A percentile compares a stretch with the other conserved stretches of the same genome.
Evolutionary conservation across 169 alveolate genomes (phyloP).

Genomic region (Toxoplasma gondii): DNA sequence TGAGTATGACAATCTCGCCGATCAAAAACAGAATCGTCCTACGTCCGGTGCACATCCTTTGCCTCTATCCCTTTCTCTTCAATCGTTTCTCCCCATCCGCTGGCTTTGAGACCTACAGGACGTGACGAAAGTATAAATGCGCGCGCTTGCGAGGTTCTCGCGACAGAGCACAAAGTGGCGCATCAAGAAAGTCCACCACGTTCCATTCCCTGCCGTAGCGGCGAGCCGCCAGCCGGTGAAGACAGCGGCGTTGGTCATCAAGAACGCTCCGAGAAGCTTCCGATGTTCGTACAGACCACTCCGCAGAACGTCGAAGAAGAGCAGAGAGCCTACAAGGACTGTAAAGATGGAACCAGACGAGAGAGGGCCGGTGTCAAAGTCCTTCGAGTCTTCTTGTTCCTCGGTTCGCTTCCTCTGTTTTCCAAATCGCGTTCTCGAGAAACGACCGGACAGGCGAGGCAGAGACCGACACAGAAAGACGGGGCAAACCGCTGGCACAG

Average conservation of each 20-base stretch:
- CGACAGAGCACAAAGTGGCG: background rate
- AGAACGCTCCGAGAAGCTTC: background rate
- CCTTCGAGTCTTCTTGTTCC: background rate
- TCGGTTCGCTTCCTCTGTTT: background rate
- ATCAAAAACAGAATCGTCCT: too few relatives aligned
- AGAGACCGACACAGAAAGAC: background rate
- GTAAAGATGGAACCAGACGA: background rate
- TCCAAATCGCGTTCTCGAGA: background rate
- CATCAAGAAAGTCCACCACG: background rate
- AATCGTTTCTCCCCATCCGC: too few relatives aligned
- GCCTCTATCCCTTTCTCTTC: too few relatives aligned
- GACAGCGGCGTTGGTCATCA: conserved; percentile 7
- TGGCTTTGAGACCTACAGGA: background rate
- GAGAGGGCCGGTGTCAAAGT: background rate
- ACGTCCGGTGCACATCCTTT: too few relatives aligned
- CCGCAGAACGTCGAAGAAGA: background rate
- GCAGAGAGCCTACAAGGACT: background rate
- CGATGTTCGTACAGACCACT: conserved; percentile 12
- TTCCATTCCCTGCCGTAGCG: background rate
- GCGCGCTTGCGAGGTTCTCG: background rate
- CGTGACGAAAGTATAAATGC: background rate
- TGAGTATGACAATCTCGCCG: too few relatives aligned
- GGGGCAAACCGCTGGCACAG: background rate
- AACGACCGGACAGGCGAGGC: background rate
- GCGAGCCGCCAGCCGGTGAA: conserved; percentile 1